phyloP scores from a whole-genome alignment of 495 filamentous ascomycete species.

The Penicillium salamii region DNA sequence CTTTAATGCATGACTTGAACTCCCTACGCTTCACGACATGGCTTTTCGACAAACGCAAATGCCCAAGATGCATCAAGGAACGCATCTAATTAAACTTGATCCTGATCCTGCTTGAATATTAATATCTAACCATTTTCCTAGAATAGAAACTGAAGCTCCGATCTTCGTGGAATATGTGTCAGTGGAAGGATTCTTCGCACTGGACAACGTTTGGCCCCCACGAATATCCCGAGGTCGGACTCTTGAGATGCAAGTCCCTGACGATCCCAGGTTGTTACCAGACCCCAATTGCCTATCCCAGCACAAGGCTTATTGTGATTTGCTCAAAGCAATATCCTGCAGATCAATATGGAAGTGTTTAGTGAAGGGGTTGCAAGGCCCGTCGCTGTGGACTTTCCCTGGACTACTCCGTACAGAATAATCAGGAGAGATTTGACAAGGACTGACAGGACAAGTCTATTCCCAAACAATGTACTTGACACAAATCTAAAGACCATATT shows the following conservation, averaged over 20 bases:
- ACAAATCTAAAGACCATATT: background rate
- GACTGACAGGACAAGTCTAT: background rate
- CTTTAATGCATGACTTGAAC: constrained; percentile 3
- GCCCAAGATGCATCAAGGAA: too few relatives aligned
- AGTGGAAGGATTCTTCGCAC: background rate
- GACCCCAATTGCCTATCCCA: background rate
- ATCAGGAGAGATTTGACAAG: background rate
- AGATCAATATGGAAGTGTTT: background rate
- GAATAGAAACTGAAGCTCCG: background rate
- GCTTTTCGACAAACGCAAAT: too few relatives aligned
- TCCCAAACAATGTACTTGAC: background rate
- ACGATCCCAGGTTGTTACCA: background rate
- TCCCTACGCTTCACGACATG: too few relatives aligned
- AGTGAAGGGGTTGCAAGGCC: background rate
- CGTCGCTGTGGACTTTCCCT: background rate
- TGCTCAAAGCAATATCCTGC: background rate
- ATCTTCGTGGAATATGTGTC: background rate
- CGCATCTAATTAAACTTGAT: background rate
- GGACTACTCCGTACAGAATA: background rate
- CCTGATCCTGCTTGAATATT: background rate
- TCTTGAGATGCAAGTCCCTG: background rate
- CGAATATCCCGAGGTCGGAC: background rate
- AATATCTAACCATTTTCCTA: background rate
- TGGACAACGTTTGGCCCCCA: background rate
- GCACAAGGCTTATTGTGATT: background rate